phyloP scores from a whole-genome alignment of 2,329 filamentous ascomycete genomes.

The Chrysosporium queenslandicum region DNA sequence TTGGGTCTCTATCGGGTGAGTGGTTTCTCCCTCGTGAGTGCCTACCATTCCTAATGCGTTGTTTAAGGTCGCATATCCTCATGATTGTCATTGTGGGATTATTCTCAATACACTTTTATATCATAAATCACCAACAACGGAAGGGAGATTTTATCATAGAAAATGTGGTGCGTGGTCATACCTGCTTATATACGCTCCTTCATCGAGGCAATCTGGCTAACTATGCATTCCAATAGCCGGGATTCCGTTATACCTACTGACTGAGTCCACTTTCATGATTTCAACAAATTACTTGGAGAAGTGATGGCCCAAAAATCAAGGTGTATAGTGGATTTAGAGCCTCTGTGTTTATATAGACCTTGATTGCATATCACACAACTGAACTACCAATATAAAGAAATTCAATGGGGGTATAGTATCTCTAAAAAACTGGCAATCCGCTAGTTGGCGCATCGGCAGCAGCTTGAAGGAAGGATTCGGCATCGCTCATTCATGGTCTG shows the following conservation, averaged over 20 bases:
- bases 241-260: conserved; percentile 31
- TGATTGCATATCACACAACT: too few relatives aligned
- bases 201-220: neutral
- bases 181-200: neutral
- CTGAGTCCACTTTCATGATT: too few relatives aligned
- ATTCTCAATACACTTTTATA: conserved; percentile 47
- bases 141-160: conserved; percentile 44
- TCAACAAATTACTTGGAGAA: too few relatives aligned
- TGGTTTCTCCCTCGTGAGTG: neutral
- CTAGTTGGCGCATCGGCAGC: neutral
- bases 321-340: too few relatives aligned
- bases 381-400: neutral
- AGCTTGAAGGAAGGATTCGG: neutral
- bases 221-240: conserved; percentile 17
- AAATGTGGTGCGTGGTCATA: conserved; percentile 26
- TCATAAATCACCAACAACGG: conserved; percentile 42
- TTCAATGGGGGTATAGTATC: conserved; percentile 6
- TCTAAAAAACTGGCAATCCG: neutral
- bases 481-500: neutral
- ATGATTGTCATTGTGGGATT: conserved; percentile 46
- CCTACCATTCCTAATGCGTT: neutral
- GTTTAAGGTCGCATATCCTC: conserved; percentile 46
- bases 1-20: conserved; percentile 53
- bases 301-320: too few relatives aligned
- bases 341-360: too few relatives aligned